Evolutionary conservation across 2,329 filamentous ascomycete genomes (phyloP).

Genomic region (Arthrobotrys iridis): DNA sequence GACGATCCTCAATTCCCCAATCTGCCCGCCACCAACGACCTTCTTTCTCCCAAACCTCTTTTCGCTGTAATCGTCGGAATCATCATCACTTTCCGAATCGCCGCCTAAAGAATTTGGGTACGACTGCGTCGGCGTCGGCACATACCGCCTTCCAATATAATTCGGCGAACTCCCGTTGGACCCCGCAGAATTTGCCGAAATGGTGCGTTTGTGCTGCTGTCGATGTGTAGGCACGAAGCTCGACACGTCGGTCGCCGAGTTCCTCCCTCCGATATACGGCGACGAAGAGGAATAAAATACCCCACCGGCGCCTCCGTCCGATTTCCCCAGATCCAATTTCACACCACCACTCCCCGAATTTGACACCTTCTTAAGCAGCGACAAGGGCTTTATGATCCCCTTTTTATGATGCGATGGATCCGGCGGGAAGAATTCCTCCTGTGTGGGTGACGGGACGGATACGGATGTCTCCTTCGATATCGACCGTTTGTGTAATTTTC

Average conservation of each 20-base stretch:
- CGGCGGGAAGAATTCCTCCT: slow-evolving; percentile 40
- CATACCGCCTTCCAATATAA: slow-evolving; percentile 34
- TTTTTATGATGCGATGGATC: slow-evolving; percentile 52
- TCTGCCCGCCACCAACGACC: slow-evolving; percentile 21
- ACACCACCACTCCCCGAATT: slow-evolving; percentile 28
- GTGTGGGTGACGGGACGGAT: slow-evolving; percentile 36
- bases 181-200: slow-evolving; percentile 32
- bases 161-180: slow-evolving; percentile 33
- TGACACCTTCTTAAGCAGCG: slow-evolving; percentile 47
- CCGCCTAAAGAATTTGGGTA: slow-evolving; percentile 50
- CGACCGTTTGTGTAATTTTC: slow-evolving; percentile 53
- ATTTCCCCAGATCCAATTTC: slow-evolving; percentile 48
- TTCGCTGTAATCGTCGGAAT: slow-evolving; percentile 17
- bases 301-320: slow-evolving; percentile 45
- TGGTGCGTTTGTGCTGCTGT: slow-evolving; percentile 53
- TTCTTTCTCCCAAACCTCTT: slow-evolving; percentile 13
- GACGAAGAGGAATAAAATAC: slow-evolving; percentile 47
- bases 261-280: slow-evolving; percentile 43
- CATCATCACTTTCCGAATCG: slow-evolving; percentile 31
- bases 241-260: slow-evolving; percentile 41
- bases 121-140: slow-evolving; percentile 48
- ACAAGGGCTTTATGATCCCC: slow-evolving; percentile 49
- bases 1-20: slow-evolving; percentile 32
- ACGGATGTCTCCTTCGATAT: slow-evolving; percentile 50
- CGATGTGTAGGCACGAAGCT: slow-evolving; percentile 53